Base-by-base conservation (phyloP, 345 rosid species). In the Atalantia buxifolia region DNA sequence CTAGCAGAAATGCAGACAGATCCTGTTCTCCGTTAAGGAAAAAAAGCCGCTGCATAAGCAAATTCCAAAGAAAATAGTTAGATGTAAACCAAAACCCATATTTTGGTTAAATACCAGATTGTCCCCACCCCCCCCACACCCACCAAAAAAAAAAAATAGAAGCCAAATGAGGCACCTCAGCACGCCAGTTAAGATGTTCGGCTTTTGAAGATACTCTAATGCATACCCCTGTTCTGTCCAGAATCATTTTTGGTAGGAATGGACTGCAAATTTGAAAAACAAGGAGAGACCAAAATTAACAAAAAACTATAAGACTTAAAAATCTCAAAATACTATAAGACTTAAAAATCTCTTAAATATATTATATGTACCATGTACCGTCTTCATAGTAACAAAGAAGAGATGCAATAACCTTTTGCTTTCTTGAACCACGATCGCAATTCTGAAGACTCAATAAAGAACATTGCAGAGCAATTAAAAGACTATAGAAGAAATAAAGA, bases 1-100 rank as follows among this genome's bases (percentile, higher is more conserved):
- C 91, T 31, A 93, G 84, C 82, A 95, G 85, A 87, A 95, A 95
- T 31, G 93, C 83, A 53, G 97, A 90, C 53, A 92, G 81, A 87
- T 94, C 91, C 84, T 93, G 97, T 71, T 90, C 96, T 81, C 97
- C 98, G 72, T 92, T 93, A 79, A 95, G 89, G 82, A 95, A 95
- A 88, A 95, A 93, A 80, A 92, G 94, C 76, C 98, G 88, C 99
- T 95, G 95, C 89, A 86, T 27, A 71, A 72, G 40, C 66, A 75
- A 76, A 71, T 25, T 72, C 9, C 66, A 45, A n/a, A 48, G 55
- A 59, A 24, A 36, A 66, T 18, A 45, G 71, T 30, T 69, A 36
- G 28, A 72, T 66, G 18, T 25, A 60, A 45, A 53, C 27, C 74
- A 78, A 42, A 53, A 69, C 31, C 33, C 28, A 77, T 42, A 70